Percentiles rank a stretch among this genome's conserved stretches.
Evolutionary conservation across 371 early-diverging fungal genomes (phyloP).

Genomic region (Rhizopus stolonifer): DNA sequence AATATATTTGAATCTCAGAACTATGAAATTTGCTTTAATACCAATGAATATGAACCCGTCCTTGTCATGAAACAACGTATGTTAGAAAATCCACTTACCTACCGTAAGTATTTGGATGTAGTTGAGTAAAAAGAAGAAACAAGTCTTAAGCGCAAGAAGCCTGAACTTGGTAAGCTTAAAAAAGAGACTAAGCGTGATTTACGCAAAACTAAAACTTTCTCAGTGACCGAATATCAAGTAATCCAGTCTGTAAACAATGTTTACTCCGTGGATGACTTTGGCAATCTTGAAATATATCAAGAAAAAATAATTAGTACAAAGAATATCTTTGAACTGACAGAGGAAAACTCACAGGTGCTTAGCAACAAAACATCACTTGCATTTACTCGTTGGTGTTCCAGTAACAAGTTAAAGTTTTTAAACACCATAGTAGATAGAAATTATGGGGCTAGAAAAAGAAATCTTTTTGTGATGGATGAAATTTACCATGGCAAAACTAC

Average conservation of each 20-base stretch:
- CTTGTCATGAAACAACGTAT: conserved; percentile 14
- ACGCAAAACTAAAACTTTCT: conserved; percentile 7
- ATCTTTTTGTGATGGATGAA: conserved; percentile 16
- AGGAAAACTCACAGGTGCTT: too few species aligned
- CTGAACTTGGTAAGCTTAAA: conserved; percentile 15
- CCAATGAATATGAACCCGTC: conserved; percentile 7
- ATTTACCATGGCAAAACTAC: conserved; percentile 13
- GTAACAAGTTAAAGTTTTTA: conserved; percentile 16
- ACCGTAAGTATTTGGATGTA: conserved; percentile 11
- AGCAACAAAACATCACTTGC: conserved; percentile 5
- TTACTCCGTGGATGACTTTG: conserved; percentile 3
- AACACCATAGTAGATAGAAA: too few species aligned
- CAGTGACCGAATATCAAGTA: conserved; percentile 11
- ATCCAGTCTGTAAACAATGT: conserved; percentile 11
- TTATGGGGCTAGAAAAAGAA: too few species aligned
- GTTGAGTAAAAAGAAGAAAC: too few species aligned
- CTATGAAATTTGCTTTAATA: conserved; percentile 16
- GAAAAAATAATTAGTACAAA: conserved; percentile 11
- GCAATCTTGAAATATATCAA: conserved; percentile 13
- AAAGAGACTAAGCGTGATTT: conserved; percentile 11
- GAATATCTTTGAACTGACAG: too few species aligned
- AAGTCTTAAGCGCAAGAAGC: conserved; percentile 9
- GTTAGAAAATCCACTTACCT: conserved; percentile 8
- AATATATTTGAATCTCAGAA: conserved; percentile 9
- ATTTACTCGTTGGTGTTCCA: conserved; percentile 17